Evolutionary conservation across 352 stramenopile species (phyloP).

Genomic region (Phytophthora constricta): DNA sequence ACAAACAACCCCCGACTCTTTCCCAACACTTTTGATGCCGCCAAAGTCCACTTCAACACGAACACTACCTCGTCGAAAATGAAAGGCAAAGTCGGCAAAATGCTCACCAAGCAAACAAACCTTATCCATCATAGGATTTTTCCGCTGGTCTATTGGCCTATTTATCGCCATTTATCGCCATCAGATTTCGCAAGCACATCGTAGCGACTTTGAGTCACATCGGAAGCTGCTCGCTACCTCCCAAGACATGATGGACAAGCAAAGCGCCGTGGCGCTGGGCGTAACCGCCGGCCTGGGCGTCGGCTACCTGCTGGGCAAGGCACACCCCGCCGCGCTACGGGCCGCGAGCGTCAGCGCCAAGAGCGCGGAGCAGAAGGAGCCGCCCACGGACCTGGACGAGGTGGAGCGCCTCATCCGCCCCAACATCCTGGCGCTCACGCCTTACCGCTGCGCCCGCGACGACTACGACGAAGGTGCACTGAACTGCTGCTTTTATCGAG

Average conservation of each 20-base stretch:
- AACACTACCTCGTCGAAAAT: neutral
- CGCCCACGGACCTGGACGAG: conserved; percentile 50
- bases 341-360: conserved; percentile 4
- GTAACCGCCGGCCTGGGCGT: conserved; percentile 71
- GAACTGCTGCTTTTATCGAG: neutral
- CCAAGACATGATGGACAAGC: conserved; percentile 67
- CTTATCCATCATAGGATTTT: neutral
- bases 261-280: conserved; percentile 62
- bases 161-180: neutral
- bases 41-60: neutral
- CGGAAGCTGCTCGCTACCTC: conserved; percentile 1
- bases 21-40: conserved; percentile 13
- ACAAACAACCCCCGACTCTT: conserved; percentile 18
- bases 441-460: conserved; percentile 97
- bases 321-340: conserved; percentile 34
- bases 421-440: conserved; percentile 96
- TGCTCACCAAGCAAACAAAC: neutral
- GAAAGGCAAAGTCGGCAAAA: neutral
- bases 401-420: conserved; percentile 92
- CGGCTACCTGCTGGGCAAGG: conserved; percentile 69
- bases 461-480: conserved; percentile 91
- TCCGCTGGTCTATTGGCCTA: neutral
- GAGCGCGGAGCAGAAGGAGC: conserved; percentile 5
- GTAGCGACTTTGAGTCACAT: conserved; percentile 12
- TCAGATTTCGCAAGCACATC: conserved; percentile 38